A percentile compares a stretch with the other conserved stretches of the same genome.
Conservation (phyloP, 2,329 filamentous ascomycete species). For the Cladobotryum protrusum region DNA sequence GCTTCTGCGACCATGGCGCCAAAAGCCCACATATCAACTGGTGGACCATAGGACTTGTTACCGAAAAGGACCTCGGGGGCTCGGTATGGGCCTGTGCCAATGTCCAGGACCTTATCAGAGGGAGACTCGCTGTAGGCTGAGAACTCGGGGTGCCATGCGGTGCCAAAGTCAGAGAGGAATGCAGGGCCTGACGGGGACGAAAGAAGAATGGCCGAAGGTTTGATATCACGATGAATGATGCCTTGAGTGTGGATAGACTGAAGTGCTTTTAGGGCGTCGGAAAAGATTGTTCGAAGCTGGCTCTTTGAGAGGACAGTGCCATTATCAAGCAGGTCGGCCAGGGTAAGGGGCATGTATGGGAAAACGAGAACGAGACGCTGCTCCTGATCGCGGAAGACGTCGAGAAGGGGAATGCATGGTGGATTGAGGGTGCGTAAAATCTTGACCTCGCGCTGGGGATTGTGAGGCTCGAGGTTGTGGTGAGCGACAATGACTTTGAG, state of each 20-base stretch:
- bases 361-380: slow-evolving; percentile 75
- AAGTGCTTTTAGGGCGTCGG: slow-evolving; percentile 65
- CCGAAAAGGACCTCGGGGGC: slow-evolving; percentile 89
- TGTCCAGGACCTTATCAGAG: slow-evolving; percentile 75
- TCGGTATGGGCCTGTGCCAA: slow-evolving; percentile 88
- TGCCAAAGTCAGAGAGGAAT: slow-evolving; percentile 85
- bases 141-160: slow-evolving; percentile 67
- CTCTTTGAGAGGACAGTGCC: slow-evolving; percentile 22
- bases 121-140: slow-evolving; percentile 58
- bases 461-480: slow-evolving; percentile 70
- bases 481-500: slow-evolving; percentile 81
- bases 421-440: slow-evolving; percentile 58
- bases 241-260: slow-evolving; percentile 62
- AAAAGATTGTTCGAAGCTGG: slow-evolving; percentile 43
- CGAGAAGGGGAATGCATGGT: slow-evolving; percentile 59
- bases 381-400: slow-evolving; percentile 65
- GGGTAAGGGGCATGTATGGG: slow-evolving; percentile 71
- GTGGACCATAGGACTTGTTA: slow-evolving; percentile 61
- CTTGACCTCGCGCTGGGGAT: slow-evolving; percentile 71
- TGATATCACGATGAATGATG: slow-evolving; percentile 90
- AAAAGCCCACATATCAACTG: slow-evolving; percentile 83
- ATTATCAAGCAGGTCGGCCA: slow-evolving; percentile 59
- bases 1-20: slow-evolving; percentile 80
- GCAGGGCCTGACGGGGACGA: slow-evolving; percentile 62
- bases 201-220: slow-evolving; percentile 83